Evolutionary conservation across 2,329 filamentous ascomycete species (phyloP).

Genomic region (Diaporthe ampelina): DNA sequence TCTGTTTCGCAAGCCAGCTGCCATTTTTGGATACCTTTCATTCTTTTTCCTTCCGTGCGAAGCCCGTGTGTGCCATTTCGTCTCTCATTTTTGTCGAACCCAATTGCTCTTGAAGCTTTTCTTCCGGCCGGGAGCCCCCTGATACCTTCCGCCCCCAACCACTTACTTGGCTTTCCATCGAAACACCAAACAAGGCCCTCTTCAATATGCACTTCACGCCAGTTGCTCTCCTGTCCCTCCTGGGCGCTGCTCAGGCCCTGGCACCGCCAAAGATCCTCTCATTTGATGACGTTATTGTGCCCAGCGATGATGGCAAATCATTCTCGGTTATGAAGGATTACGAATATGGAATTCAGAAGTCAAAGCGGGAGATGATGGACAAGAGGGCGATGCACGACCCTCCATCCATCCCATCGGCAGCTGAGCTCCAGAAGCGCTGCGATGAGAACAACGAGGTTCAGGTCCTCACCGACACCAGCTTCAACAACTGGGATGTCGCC

Average conservation of each 20-base stretch:
- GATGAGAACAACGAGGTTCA: conserved; percentile 46
- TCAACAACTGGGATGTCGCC: conserved; percentile 56
- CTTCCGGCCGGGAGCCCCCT: conserved; percentile 32
- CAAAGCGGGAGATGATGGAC: conserved; percentile 33
- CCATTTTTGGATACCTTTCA: conserved; percentile 14
- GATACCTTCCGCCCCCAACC: conserved; percentile 1
- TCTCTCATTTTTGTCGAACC: conserved; percentile 15
- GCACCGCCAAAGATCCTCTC: conserved; percentile 28
- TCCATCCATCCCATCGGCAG: neutral
- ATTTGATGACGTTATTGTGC: conserved; percentile 47
- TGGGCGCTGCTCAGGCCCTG: conserved; percentile 33
- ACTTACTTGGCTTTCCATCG: too few species aligned
- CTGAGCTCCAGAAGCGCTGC: conserved; percentile 40
- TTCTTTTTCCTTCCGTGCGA: conserved; percentile 1
- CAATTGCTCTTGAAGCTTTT: conserved; percentile 19
- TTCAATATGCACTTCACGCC: conserved; percentile 28
- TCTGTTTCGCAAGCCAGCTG: neutral
- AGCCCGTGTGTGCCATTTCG: neutral
- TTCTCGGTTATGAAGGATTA: conserved; percentile 47
- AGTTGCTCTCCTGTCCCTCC: conserved; percentile 21
- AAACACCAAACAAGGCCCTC: neutral
- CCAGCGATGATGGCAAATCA: conserved; percentile 44
- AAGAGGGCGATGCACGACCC: conserved; percentile 30
- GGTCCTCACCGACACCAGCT: conserved; percentile 46
- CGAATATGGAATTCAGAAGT: conserved; percentile 44